Base-by-base conservation (phyloP, 371 early-diverging fungal species). In the Mucor ambiguus region DNA sequence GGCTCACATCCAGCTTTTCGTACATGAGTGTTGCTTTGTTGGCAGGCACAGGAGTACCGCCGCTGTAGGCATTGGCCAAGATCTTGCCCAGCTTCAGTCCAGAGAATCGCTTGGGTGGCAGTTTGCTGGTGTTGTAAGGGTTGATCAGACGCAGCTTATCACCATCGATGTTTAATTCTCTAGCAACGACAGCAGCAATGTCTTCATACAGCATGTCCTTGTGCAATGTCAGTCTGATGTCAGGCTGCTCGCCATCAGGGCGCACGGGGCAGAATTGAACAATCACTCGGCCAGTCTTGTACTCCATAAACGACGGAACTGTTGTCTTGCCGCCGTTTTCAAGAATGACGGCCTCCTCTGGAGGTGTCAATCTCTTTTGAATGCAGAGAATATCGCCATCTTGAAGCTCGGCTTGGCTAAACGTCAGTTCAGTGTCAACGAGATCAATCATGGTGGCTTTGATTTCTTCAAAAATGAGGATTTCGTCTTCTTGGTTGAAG, bases 371-470 rank as follows among this genome's bases (percentile, higher is more conserved):
- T 10, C 77, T 79, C 37, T 75, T 80, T 73, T 95, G 96, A 73
- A 91, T 89, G 71, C 90, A 91, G 59, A 97, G 86, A 60, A 97
- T 97, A 75, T 97, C 97, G 18, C 98, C 98, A 61, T 90, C 80
- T 67, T 92, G 92, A 52, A 97, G 84, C 71, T 97, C 97, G 29
- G 93, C 88, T 38, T 82, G 73, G 8, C 60, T 70, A 70, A 96
- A 94, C 0, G 92, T 92, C 22, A 63, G 26, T 55, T 84, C 81
- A 28, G 72, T 44, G 71, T 90, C 88, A 77, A 94, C 81, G 9
- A 68, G 69, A 48, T 95, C 96, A 61, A 97, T 90, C 92, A 95
- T 91, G 4, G 84, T 85, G 0, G 95, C 93, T 81, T 96, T 95
- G 74, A 96, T 89, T 80, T 98, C 98, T 87, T 97, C 97, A 69